phyloP scores from a whole-genome alignment of 208 protist species.

The Leishmania tropica region DNA sequence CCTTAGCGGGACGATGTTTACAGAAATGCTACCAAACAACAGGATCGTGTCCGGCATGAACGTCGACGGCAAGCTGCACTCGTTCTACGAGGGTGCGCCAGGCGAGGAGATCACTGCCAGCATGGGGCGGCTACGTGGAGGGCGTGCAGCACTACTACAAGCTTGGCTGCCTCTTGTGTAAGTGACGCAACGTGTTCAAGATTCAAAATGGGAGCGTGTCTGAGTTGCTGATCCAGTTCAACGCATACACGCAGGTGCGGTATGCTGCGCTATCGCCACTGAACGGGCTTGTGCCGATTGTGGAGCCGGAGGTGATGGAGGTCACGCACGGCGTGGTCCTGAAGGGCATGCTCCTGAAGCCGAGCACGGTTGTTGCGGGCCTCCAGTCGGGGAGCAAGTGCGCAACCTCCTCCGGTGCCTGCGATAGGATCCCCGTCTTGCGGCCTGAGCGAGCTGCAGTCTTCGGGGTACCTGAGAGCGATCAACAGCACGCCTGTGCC shows the following conservation, averaged over 20 bases:
- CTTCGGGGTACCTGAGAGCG: constrained; percentile 95
- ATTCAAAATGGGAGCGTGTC: constrained; percentile 93
- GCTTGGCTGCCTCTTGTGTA: constrained; percentile 96
- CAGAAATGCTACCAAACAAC: constrained; percentile 72
- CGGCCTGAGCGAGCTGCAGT: constrained; percentile 96
- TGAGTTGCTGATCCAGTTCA: constrained; percentile 90
- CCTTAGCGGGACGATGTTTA: constrained; percentile 85
- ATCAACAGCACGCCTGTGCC: constrained; percentile 84
- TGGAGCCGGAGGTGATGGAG: constrained; percentile 97
- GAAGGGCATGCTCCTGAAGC: constrained; percentile 97
- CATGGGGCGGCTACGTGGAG: constrained; percentile 93
- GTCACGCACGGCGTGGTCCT: constrained; percentile 94
- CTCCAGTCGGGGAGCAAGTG: constrained; percentile 63
- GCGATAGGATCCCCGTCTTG: constrained; percentile 97
- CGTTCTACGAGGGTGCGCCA: constrained; percentile 78
- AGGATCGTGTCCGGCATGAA: constrained; percentile 97
- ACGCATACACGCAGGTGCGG: constrained; percentile 93
- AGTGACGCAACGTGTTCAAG: constrained; percentile 96
- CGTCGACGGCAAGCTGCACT: constrained; percentile 90
- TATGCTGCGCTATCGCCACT: constrained; percentile 96
- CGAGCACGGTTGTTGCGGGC: constrained; percentile 97
- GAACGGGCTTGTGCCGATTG: constrained; percentile 97
- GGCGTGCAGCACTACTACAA: constrained; percentile 94
- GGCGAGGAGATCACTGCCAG: constrained; percentile 96
- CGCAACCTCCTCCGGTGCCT: constrained; percentile 60